Base-by-base conservation (phyloP, 2,329 filamentous ascomycete species). In the Phyllosticta citribraziliensis region DNA sequence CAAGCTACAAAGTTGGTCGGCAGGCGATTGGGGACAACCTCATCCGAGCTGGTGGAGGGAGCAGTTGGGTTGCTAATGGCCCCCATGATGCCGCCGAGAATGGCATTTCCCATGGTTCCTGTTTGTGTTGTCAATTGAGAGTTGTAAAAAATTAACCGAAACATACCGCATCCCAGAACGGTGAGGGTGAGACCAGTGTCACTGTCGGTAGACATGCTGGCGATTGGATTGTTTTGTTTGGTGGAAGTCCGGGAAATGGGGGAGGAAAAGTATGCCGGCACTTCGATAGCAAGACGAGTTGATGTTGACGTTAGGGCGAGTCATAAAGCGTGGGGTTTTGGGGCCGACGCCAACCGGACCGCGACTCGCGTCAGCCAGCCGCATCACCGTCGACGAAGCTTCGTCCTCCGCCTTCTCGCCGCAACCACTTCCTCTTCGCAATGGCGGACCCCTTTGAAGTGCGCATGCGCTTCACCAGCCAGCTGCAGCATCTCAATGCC, bases 361-460 rank as follows among this genome's bases (percentile, higher is more conserved):
- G 51, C 27, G 53, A 19, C 51, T 20, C 24, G 11, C 24, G 11
- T 19, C 52, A 55, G 53, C 58, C 58, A 60, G 25, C n/a, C 10
- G 17, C 58, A 55, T 52, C 58, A 25, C n/a, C 57, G 33, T 33
- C 30, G 5, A 25, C 47, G 20, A 54, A 59, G 25, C 52, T 47
- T 35, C 57, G 27, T 53, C 53, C 27, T 30, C 58, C 52, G 54
- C 20, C 61, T 12, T 35, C 24, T 6, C 11, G 27, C 19, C 25
- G 47, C 52, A 17, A 20, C 52, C 62, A 19, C 35, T 20, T 17
- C 55, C 22, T 19, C 56, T 20, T 50, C 22, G 33, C 56, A 59
- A 88, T 87, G 84, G 82, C 82, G 53, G 92, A 99, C 76, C 94
- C 95, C 5, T 99, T 99, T 75, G 94, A 97, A 79, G 93, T 97